Base-by-base conservation (phyloP, 2,329 filamentous ascomycete species). In the Phialophora macrospora region DNA sequence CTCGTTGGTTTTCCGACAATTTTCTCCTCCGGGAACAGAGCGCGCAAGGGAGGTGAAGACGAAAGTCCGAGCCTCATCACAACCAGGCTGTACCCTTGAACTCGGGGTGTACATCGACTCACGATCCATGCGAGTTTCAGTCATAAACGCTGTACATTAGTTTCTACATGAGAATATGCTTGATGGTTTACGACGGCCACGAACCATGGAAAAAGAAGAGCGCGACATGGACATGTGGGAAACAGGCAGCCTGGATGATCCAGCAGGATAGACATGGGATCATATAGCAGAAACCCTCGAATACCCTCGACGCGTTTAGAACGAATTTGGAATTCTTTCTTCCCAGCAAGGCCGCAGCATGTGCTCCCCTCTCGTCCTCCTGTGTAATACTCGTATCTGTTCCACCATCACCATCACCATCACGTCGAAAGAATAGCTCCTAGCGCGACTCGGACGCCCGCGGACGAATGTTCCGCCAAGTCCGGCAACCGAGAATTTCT, bases 1-100 rank as follows among this genome's bases (percentile, higher is more conserved):
- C 67, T 41, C 56, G 41, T 30, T 68, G 67, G 67, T 68, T 68
- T 44, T 64, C 67, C 3, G 57, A 66, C 22, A 46, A 48, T 17
- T 68, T 68, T 60, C 61, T 68, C 11, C 57, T 68, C 3, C 6
- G 51, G 26, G 56, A 60, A 8, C 24, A 34, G 26, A 28, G 17
- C 11, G 17, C 11, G 12, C 17, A 5, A 30, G 17, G 28, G 28
- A 55, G 28, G 24, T 32, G 52, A 51, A 5, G 9, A 26, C 12
- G 9, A 12, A 22, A 5, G 20, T 9, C 9, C 20, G 20, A 24
- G 48, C 48, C 12, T 4, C 22, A 20, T 17, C 4, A 14, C 24
- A 11, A 11, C 12, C 24, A 28, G 22, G 20, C 1, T 8, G 4
- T 34, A 9, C 9, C 20, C 3, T 7, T 26, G 20, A 24, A 12